A percentile compares a stretch with the other conserved stretches of the same genome.
Conservation (phyloP, 495 filamentous ascomycete species). For the Glarea lozoyensis region DNA sequence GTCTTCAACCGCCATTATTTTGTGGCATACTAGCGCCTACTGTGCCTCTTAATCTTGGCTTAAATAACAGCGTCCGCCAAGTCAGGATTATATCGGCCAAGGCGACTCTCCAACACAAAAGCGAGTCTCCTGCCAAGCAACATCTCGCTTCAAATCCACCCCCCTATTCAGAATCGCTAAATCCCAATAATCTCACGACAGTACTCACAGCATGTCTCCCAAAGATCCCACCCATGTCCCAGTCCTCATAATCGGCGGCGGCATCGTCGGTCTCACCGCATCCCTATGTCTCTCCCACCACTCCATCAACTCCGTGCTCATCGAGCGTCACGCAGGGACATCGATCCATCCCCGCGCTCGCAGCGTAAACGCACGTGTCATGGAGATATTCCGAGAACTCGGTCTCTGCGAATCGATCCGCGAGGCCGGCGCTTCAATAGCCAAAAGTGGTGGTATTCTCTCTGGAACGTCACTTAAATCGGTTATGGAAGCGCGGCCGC, state of each 20-base stretch:
- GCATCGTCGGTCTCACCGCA: conserved; percentile 40
- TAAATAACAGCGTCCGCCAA: too few relatives aligned
- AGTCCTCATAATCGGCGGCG: conserved; percentile 42
- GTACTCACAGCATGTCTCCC: too few relatives aligned
- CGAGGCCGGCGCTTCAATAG: conserved; percentile 20
- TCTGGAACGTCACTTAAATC: conserved; percentile 21
- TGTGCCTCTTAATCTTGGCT: too few relatives aligned
- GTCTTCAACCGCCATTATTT: too few relatives aligned
- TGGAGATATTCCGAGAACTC: conserved; percentile 42
- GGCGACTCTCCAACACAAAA: too few relatives aligned
- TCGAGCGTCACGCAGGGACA: conserved; percentile 32
- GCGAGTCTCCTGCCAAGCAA: too few relatives aligned
- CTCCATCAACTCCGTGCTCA: conserved; percentile 35
- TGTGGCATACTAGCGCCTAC: too few relatives aligned
- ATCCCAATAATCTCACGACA: too few relatives aligned
- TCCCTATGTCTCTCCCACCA: conserved; percentile 23
- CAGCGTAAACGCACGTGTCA: conserved; percentile 22
- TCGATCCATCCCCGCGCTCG: conserved; percentile 42
- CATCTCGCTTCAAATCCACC: too few relatives aligned
- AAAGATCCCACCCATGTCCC: too few relatives aligned
- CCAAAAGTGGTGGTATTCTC: conserved; percentile 24
- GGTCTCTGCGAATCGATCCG: conserved; percentile 26
- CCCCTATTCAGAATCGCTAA: too few relatives aligned
- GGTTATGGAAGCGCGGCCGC: conserved; percentile 23
- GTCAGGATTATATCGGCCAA: too few relatives aligned